Evolutionary conservation across 2,329 filamentous ascomycete genomes (phyloP), one percentile per base, ranked within the genome.

Genomic region (Fusarium luffae): DNA sequence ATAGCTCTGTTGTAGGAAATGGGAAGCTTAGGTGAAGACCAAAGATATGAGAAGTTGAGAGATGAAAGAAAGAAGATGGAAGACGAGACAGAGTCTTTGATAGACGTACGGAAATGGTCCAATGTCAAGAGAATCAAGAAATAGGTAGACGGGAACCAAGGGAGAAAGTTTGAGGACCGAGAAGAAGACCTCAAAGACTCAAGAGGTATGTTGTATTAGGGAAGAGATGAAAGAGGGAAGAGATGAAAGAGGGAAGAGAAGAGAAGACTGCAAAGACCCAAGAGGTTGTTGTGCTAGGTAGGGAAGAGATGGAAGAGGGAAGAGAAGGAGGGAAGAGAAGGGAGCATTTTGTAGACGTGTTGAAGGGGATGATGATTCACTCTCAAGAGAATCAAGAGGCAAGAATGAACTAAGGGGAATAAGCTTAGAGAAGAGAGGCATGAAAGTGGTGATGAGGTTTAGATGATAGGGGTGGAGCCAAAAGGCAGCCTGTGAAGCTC

Each of bases 401-500:
- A 7, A n/a, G 23, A 19, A 34, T n/a, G 11, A 12, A 37, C 7
- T 21, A 11, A 43, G 18, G 23, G 9, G 18, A 32, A 21, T 9
- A 32, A 25, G 18, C 41, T 28, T 30, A 12, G 21, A n/a, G 16
- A 27, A 16, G 52, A 66, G 49, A 66, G 34, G 44, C 14, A 23
- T 6, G 41, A 49, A 49, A 46, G 50, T 8, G 43, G 63, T 30
- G 23, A 7, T 68, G 57, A 43, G 11, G 32, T 49, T 46, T 28
- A 44, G 41, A 62, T 56, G 25, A 58, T 54, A 47, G 34, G 30
- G 25, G 44, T 55, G 32, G 56, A 67, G 63, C 16, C 21, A 41
- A 52, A 28, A 67, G 34, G 19, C 54, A 47, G 49, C 23, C 34
- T 48, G 60, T 46, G 55, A 51, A 47, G n/a, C 27, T 21, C 43